phyloP scores from a whole-genome alignment of 257 asterid genomes.

The Jasminum sambac region DNA sequence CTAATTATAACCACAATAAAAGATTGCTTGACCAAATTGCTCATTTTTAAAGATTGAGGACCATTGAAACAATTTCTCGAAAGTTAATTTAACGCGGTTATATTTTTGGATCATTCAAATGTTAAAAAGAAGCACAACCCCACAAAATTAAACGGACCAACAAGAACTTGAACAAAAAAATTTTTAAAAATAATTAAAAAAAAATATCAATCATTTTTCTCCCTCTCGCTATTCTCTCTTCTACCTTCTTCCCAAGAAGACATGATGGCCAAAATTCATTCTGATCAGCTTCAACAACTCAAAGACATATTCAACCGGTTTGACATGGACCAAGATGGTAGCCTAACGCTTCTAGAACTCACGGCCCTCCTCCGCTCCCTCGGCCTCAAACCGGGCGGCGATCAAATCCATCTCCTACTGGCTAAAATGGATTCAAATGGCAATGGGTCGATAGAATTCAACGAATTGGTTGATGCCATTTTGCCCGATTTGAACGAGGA shows the following conservation, averaged over 20 bases:
- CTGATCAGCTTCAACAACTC: constrained; percentile 46
- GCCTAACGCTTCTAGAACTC: constrained; percentile 53
- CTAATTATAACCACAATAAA: background rate
- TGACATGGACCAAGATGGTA: constrained; percentile 51
- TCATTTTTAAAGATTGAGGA: background rate
- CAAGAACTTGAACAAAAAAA: background rate
- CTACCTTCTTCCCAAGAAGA: constrained; percentile 6
- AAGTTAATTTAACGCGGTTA: background rate
- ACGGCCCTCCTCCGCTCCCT: constrained; percentile 56
- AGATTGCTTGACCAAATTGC: background rate
- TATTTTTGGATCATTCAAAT: background rate
- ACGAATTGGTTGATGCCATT: constrained; percentile 47
- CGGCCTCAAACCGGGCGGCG: constrained; percentile 46
- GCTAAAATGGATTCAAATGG: constrained; percentile 54
- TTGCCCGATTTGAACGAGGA: constrained; percentile 51
- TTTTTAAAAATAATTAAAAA: background rate
- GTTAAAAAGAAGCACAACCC: background rate
- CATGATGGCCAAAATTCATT: constrained; percentile 34
- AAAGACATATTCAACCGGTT: constrained; percentile 47
- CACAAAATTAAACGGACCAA: background rate
- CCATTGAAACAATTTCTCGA: background rate
- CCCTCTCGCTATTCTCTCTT: background rate
- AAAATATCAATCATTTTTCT: background rate
- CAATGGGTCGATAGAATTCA: constrained; percentile 52
- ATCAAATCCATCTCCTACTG: constrained; percentile 40